Evolutionary conservation across 208 protist genomes (phyloP).

Genomic region (Crithidia sp.): DNA sequence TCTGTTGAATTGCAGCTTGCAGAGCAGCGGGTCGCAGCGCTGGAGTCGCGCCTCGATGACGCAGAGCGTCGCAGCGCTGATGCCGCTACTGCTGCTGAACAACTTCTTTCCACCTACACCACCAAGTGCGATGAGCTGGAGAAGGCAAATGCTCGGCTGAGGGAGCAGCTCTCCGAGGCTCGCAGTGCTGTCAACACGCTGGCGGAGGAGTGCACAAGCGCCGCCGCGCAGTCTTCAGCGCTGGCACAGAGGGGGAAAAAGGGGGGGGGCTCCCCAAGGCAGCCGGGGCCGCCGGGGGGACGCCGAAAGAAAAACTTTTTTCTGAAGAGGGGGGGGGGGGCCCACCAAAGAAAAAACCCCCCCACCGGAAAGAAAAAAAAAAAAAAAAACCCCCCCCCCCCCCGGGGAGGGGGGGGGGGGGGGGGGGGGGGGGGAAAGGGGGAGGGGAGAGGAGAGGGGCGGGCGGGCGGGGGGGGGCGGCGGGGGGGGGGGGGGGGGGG

Average conservation of each 20-base stretch:
- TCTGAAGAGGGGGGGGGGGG: too few species aligned
- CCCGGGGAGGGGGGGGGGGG: too few species aligned
- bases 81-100: slow-evolving; percentile 1
- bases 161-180: slow-evolving; percentile 21
- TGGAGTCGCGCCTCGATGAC: background rate
- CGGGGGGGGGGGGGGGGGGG: too few species aligned
- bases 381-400: too few species aligned
- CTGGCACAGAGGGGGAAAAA: background rate
- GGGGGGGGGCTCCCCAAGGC: background rate
- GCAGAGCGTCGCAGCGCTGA: background rate
- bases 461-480: too few species aligned
- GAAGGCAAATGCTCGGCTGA: slow-evolving; percentile 14
- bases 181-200: slow-evolving; percentile 2
- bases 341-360: too few species aligned
- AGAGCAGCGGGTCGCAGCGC: slow-evolving; percentile 12
- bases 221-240: background rate
- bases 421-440: too few species aligned
- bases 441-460: too few species aligned
- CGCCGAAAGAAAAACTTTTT: slow-evolving; percentile 21
- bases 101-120: slow-evolving; percentile 18
- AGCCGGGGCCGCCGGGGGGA: slow-evolving; percentile 5
- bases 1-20: slow-evolving; percentile 15
- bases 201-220: slow-evolving; percentile 12
- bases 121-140: slow-evolving; percentile 10
- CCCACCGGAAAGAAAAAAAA: too few species aligned